Evolutionary conservation across 1,284 basidiomycete genomes (phyloP).

Genomic region (Porodaedalea pini): DNA sequence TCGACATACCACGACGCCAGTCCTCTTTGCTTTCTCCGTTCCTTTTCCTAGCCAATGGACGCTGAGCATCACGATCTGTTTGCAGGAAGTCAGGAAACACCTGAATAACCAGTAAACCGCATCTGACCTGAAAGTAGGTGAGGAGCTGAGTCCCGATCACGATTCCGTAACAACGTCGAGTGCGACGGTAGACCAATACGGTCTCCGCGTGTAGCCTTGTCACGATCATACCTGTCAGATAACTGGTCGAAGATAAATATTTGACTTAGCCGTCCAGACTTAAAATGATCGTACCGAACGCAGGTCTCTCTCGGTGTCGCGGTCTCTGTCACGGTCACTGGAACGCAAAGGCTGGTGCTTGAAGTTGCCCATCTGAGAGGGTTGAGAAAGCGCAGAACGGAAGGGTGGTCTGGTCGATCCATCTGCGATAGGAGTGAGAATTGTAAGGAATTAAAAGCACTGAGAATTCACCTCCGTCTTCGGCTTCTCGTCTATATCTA

Average conservation of each 20-base stretch:
- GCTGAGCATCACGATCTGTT: slow-evolving; percentile 16
- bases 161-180: slow-evolving; percentile 45
- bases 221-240: slow-evolving; percentile 79
- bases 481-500: slow-evolving; percentile 71
- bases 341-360: slow-evolving; percentile 77
- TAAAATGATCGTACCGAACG: slow-evolving; percentile 12
- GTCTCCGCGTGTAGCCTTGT: slow-evolving; percentile 36
- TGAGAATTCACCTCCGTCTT: slow-evolving; percentile 56
- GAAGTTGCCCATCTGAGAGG: slow-evolving; percentile 86
- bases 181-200: slow-evolving; percentile 53
- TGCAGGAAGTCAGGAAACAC: not conserved
- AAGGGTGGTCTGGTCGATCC: slow-evolving; percentile 60
- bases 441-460: slow-evolving; percentile 21
- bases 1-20: slow-evolving; percentile 68
- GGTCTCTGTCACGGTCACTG: slow-evolving; percentile 53
- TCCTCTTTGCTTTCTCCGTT: slow-evolving; percentile 71
- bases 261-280: not conserved
- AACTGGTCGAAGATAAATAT: slow-evolving; percentile 48
- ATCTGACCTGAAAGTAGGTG: slow-evolving; percentile 46
- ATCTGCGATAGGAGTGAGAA: slow-evolving; percentile 35
- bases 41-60: slow-evolving; percentile 49
- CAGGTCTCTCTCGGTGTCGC: slow-evolving; percentile 62
- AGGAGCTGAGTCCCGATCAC: slow-evolving; percentile 66
- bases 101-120: slow-evolving; percentile 26
- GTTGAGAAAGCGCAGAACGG: slow-evolving; percentile 67